A percentile compares a stretch with the other conserved stretches of the same genome.
These are phyloP conservation scores for Enterocytospora artemiae DNA, from an alignment of 371 early-diverging fungal genomes.

Conservation along the genomic window DNA sequence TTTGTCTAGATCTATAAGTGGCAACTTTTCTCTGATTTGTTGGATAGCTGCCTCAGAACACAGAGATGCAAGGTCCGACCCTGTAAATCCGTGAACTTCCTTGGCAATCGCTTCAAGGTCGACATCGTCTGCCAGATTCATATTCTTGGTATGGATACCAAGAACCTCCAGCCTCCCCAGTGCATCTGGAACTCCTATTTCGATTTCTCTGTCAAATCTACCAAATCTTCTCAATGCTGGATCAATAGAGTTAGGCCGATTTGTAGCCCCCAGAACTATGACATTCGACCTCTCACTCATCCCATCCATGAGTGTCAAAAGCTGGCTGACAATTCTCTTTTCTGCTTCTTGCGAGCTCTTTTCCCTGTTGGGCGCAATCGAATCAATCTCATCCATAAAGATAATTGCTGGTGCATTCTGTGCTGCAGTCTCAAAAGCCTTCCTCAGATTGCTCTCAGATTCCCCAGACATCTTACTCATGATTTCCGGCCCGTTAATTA, in stretches of 20 bases:
- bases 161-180: conserved; percentile 93
- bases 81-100: conserved; percentile 96
- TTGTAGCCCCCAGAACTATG: conserved; percentile 90
- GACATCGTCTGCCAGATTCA: conserved; percentile 82
- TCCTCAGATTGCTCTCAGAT: conserved; percentile 86
- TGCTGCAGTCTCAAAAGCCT: conserved; percentile 95
- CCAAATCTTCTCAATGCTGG: conserved; percentile 89
- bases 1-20: conserved; percentile 85
- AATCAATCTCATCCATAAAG: conserved; percentile 98
- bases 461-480: conserved; percentile 99
- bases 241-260: conserved; percentile 93
- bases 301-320: conserved; percentile 97
- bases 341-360: conserved; percentile 98
- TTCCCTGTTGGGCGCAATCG: conserved; percentile 97
- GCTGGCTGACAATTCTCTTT: conserved; percentile 92
- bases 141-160: conserved; percentile 96
- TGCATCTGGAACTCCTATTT: conserved; percentile 97
- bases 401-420: conserved; percentile 86
- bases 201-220: conserved; percentile 93
- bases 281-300: conserved; percentile 89
- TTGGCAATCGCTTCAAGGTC: conserved; percentile 91
- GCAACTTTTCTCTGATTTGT: conserved; percentile 95
- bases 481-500: conserved; percentile 95
- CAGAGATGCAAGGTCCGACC: conserved; percentile 91
- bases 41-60: conserved; percentile 99